A percentile compares a stretch with the other conserved stretches of the same genome.
Evolutionary conservation across 2,329 filamentous ascomycete species (phyloP).

Genomic region (Colletotrichum sublineola): DNA sequence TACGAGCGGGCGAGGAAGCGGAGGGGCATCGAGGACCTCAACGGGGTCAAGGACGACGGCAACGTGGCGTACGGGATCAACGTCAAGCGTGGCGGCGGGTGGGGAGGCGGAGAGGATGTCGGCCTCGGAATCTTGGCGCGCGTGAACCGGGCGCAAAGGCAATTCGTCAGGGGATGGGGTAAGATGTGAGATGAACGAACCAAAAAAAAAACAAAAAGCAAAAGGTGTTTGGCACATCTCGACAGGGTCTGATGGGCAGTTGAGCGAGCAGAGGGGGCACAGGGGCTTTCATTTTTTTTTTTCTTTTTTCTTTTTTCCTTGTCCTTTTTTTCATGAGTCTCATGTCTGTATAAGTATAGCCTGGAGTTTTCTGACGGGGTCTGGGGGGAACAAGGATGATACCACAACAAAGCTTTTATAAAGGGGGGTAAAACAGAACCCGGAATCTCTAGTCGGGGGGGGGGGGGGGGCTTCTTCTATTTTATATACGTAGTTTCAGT

Average conservation of each 20-base stretch:
- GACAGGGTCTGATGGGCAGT: not conserved
- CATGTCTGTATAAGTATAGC: conserved; percentile 13
- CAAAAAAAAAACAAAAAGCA: too few species aligned
- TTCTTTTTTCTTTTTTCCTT: not conserved
- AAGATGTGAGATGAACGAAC: conserved; percentile 3
- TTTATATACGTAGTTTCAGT: not conserved
- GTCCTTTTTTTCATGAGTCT: not conserved
- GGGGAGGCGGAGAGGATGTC: conserved; percentile 43
- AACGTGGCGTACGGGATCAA: conserved; percentile 41
- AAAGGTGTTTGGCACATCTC: not conserved
- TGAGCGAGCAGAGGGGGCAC: not conserved
- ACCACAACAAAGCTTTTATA: conserved; percentile 20
- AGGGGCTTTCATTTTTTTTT: not conserved
- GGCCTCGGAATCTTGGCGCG: conserved; percentile 41
- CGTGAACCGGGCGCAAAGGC: conserved; percentile 40
- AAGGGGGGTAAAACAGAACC: conserved; percentile 6
- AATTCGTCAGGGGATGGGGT: conserved; percentile 35
- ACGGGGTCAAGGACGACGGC: conserved; percentile 1
- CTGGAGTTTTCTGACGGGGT: conserved; percentile 25
- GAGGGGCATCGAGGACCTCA: conserved; percentile 25
- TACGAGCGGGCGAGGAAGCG: conserved; percentile 44
- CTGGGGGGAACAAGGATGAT: conserved; percentile 30
- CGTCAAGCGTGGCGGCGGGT: conserved; percentile 37
- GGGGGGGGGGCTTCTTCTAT: not conserved
- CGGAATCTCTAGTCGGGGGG: conserved; percentile 2